These are phyloP conservation scores for Uromyces viciae-fabae DNA, from an alignment of 1,284 basidiomycete genomes.

Conservation along the genomic window DNA sequence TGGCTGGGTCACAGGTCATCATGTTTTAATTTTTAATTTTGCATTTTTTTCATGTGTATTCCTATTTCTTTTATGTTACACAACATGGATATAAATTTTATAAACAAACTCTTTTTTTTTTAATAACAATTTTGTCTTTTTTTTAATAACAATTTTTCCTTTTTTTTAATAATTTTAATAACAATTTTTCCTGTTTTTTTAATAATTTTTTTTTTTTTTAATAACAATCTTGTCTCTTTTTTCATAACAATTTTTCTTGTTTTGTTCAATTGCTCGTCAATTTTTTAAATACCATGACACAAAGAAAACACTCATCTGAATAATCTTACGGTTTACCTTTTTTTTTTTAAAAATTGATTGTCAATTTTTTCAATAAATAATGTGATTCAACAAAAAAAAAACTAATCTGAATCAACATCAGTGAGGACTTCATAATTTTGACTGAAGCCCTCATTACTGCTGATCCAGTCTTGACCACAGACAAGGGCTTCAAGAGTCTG, in stretches of 20 bases:
- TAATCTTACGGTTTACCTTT: no score
- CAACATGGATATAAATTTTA: no score
- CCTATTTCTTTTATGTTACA: no score
- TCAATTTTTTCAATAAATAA: background rate
- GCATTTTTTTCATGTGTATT: no score
- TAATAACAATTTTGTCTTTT: background rate
- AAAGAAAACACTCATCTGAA: no score
- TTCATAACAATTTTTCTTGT: background rate
- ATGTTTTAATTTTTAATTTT: no score
- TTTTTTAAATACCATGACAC: no score
- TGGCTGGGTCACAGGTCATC: background rate
- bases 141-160: no score
- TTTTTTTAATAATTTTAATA: background rate
- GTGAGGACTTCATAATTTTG: background rate
- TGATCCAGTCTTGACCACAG: background rate
- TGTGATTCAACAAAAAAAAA: background rate
- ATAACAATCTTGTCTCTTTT: background rate
- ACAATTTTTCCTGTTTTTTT: background rate
- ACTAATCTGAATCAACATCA: background rate
- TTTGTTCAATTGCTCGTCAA: background rate
- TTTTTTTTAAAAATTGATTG: background rate
- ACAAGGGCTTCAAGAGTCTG: background rate
- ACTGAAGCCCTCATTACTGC: background rate
- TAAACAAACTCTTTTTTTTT: background rate
- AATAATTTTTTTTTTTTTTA: background rate